phyloP scores from a whole-genome alignment of 192 early-diverging fungal species.

The Coemansia sp. region DNA sequence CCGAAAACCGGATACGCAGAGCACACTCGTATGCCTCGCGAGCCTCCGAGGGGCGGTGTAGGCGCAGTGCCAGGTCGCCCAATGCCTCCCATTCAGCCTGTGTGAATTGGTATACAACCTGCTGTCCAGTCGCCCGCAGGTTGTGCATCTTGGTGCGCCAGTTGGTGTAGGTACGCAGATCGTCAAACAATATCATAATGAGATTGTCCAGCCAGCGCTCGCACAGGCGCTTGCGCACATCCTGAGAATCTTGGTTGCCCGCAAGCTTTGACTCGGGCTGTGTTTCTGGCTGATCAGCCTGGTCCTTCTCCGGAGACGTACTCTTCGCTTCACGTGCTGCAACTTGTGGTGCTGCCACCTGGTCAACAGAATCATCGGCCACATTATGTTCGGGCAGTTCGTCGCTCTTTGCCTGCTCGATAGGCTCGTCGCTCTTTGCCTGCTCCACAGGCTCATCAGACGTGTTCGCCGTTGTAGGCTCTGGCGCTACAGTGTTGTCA shows the following conservation, averaged over 20 bases:
- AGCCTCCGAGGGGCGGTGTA: slow-evolving; percentile 87
- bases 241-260: neutral
- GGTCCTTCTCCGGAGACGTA: neutral
- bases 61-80: slow-evolving; percentile 85
- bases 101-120: slow-evolving; percentile 85
- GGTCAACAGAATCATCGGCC: slow-evolving; percentile 18
- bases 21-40: slow-evolving; percentile 88
- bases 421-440: neutral
- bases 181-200: slow-evolving; percentile 98
- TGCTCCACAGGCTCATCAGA: slow-evolving; percentile 11
- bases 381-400: neutral
- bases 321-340: slow-evolving; percentile 24
- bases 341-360: slow-evolving; percentile 28
- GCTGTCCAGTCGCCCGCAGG: slow-evolving; percentile 50
- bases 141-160: slow-evolving; percentile 82
- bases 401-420: slow-evolving; percentile 1
- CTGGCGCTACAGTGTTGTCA: slow-evolving; percentile 8
- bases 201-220: slow-evolving; percentile 99
- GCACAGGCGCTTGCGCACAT: slow-evolving; percentile 85
- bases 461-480: neutral
- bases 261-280: neutral
- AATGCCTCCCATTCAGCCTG: slow-evolving; percentile 98
- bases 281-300: neutral
- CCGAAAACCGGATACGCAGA: slow-evolving; percentile 87
- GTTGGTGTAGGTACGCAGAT: slow-evolving; percentile 91